These are phyloP conservation scores for Candida peoriensis DNA, from an alignment of 805 yeast species.

Conservation along the genomic window DNA sequence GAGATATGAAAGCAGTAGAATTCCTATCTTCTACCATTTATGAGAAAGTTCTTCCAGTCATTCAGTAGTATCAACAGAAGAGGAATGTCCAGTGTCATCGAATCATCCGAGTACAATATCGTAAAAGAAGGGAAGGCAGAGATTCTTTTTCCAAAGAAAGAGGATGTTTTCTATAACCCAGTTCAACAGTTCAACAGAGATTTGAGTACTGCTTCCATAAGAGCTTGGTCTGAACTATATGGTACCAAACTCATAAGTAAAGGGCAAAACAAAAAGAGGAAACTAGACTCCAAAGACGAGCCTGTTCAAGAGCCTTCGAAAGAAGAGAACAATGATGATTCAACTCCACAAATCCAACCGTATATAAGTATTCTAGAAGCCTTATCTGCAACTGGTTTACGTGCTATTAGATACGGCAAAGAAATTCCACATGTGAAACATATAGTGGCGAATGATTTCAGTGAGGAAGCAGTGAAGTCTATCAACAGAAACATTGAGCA, in stretches of 20 bases:
- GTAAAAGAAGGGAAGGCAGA: slow-evolving; percentile 78
- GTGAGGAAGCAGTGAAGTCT: slow-evolving; percentile 78
- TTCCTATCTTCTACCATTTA: too few species aligned
- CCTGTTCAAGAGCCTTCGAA: too few species aligned
- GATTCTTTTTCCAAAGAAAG: slow-evolving; percentile 75
- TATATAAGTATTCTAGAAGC: slow-evolving; percentile 80
- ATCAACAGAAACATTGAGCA: slow-evolving; percentile 67
- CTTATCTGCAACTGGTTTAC: slow-evolving; percentile 87
- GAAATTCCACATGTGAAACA: slow-evolving; percentile 75
- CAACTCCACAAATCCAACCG: slow-evolving; percentile 14
- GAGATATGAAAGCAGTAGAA: too few species aligned
- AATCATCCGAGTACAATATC: slow-evolving; percentile 29
- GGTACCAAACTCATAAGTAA: slow-evolving; percentile 28
- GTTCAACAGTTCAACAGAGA: slow-evolving; percentile 97
- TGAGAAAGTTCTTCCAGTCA: background rate
- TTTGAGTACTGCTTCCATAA: slow-evolving; percentile 74
- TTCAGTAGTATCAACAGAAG: background rate
- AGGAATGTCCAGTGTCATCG: slow-evolving; percentile 1
- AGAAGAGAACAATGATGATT: too few species aligned
- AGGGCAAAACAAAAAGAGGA: slow-evolving; percentile 25
- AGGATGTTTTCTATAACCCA: slow-evolving; percentile 89
- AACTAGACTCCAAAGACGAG: too few species aligned
- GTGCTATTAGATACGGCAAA: slow-evolving; percentile 90
- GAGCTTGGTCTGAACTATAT: slow-evolving; percentile 76
- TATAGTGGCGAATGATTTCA: slow-evolving; percentile 85